Evolutionary conservation across 2,329 filamentous ascomycete genomes (phyloP).

Genomic region (Coniosporium tulheliwenetii): DNA sequence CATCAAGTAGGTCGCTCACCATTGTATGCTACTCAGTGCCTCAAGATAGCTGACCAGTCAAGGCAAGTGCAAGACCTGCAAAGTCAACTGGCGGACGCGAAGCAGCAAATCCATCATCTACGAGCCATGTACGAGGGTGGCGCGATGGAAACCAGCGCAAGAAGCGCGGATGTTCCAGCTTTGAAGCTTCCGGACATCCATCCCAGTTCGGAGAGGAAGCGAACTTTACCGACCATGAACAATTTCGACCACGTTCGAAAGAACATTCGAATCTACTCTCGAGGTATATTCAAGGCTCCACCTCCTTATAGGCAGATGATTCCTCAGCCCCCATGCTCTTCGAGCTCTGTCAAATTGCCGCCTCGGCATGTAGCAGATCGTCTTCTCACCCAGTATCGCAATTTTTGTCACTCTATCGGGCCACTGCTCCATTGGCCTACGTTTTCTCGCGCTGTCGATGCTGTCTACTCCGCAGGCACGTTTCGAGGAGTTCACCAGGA

Average conservation of each 20-base stretch:
- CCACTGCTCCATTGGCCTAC: constrained; percentile 81
- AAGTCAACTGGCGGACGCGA: constrained; percentile 69
- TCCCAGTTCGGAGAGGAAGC: constrained; percentile 39
- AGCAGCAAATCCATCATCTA: constrained; percentile 63
- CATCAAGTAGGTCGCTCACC: constrained; percentile 51
- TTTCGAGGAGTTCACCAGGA: constrained; percentile 46
- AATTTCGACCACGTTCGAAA: constrained; percentile 57
- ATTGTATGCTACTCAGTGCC: neutral
- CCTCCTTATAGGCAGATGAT: constrained; percentile 45
- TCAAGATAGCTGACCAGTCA: constrained; percentile 5
- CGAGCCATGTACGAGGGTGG: constrained; percentile 45
- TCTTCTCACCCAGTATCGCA: constrained; percentile 60
- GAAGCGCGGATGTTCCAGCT: constrained; percentile 9
- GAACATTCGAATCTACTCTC: constrained; percentile 58
- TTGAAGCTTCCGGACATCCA: constrained; percentile 16
- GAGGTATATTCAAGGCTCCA: constrained; percentile 67
- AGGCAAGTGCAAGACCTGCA: constrained; percentile 90
- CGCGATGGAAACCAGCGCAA: constrained; percentile 26
- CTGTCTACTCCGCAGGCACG: constrained; percentile 52
- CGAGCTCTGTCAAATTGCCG: constrained; percentile 50
- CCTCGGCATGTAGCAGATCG: constrained; percentile 53
- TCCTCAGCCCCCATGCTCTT: constrained; percentile 26
- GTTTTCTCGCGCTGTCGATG: constrained; percentile 61
- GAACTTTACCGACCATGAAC: constrained; percentile 43
- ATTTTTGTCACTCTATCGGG: constrained; percentile 61